These are phyloP conservation scores for Taphrina wiesneri DNA, from an alignment of 1,139 yeast genomes.

Conservation along the genomic window DNA sequence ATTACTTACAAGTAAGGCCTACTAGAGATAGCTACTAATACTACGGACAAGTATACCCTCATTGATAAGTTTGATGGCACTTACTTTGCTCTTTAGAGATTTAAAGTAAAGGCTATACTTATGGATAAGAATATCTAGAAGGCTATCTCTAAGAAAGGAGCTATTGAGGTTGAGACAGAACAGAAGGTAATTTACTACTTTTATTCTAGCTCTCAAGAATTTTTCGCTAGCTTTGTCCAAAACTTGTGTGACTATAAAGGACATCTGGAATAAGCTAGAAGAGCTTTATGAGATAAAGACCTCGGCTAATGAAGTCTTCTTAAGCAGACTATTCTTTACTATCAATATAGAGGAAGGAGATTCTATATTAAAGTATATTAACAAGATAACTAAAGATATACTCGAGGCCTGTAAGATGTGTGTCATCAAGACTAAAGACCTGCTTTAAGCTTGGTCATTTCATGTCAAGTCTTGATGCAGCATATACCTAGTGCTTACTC, in stretches of 20 bases:
- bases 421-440: too few species aligned
- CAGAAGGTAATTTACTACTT: background rate
- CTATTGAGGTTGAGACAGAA: background rate
- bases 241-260: background rate
- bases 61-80: background rate
- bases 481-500: too few species aligned
- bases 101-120: background rate
- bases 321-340: too few species aligned
- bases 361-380: too few species aligned
- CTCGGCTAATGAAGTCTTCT: background rate
- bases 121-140: background rate
- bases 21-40: background rate
- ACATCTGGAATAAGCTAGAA: background rate
- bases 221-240: background rate
- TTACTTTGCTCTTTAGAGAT: background rate
- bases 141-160: background rate
- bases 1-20: background rate
- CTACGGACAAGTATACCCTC: background rate
- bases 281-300: background rate
- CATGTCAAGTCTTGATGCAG: too few species aligned
- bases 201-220: background rate
- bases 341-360: too few species aligned
- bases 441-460: too few species aligned
- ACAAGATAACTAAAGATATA: too few species aligned
- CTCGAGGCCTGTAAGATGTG: too few species aligned